Evolutionary conservation across 495 filamentous ascomycete species (phyloP).

Genomic region (Jackrogersella minutella): DNA sequence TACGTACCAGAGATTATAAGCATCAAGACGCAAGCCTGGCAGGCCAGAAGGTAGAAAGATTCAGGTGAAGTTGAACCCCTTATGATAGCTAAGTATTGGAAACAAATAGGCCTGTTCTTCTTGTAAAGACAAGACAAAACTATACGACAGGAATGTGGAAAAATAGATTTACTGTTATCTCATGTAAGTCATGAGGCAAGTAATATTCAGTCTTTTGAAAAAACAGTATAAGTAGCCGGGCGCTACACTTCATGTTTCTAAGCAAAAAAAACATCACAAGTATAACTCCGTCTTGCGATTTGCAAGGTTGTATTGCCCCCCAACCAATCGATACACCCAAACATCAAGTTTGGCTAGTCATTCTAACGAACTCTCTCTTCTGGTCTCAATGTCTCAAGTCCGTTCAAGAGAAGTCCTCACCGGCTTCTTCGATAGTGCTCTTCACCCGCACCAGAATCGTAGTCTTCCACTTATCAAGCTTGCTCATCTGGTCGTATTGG

Average conservation of each 20-base stretch:
- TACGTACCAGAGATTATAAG: not conserved
- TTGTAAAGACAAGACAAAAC: not conserved
- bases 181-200: slow-evolving; percentile 9
- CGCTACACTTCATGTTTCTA: slow-evolving; percentile 13
- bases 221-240: slow-evolving; percentile 6
- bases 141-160: slow-evolving; percentile 1
- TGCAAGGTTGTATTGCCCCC: not conserved
- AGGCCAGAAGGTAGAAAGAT: too few species aligned
- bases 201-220: slow-evolving; percentile 12
- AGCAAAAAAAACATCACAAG: slow-evolving; percentile 18
- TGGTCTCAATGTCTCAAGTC: not conserved
- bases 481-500: slow-evolving; percentile 86
- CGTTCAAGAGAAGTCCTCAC: slow-evolving; percentile 61
- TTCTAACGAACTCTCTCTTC: not conserved
- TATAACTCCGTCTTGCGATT: slow-evolving; percentile 15
- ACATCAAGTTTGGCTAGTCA: slow-evolving; percentile 9
- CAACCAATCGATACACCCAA: slow-evolving; percentile 13
- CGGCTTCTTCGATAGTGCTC: slow-evolving; percentile 77
- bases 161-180: slow-evolving; percentile 9
- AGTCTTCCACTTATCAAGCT: slow-evolving; percentile 95
- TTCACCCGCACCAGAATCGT: slow-evolving; percentile 84
- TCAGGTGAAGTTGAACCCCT: too few species aligned
- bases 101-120: too few species aligned
- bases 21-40: too few species aligned
- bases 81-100: too few species aligned